These are phyloP conservation scores for Chytriomyces sp. DNA, from an alignment of 192 early-diverging fungal genomes.

Conservation along the genomic window DNA sequence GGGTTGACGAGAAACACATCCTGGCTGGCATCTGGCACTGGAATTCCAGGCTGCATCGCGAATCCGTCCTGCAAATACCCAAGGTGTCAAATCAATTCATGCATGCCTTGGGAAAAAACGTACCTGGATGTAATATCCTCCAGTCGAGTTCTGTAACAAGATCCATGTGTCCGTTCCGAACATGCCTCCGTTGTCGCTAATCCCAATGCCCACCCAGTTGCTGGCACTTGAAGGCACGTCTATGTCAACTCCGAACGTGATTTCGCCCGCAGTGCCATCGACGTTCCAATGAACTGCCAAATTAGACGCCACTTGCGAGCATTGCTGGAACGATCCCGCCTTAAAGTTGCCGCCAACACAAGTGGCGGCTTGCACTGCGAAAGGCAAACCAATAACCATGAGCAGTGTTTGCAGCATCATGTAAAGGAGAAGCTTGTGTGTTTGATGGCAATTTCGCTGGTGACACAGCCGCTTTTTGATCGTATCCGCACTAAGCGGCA, in stretches of 20 bases:
- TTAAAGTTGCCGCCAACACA: too few species aligned
- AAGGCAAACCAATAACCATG: too few species aligned
- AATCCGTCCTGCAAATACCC: conserved; percentile 16
- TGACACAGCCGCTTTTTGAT: too few species aligned
- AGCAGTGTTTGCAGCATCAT: too few species aligned
- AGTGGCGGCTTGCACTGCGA: too few species aligned
- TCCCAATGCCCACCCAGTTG: conserved; percentile 25
- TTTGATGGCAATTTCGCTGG: too few species aligned
- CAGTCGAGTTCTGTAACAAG: neutral
- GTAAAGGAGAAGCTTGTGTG: too few species aligned
- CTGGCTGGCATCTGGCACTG: conserved; percentile 12
- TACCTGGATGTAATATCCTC: conserved; percentile 27
- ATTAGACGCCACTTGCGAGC: neutral
- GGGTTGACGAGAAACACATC: conserved; percentile 11
- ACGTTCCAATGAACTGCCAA: conserved; percentile 25
- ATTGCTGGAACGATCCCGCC: conserved; percentile 26
- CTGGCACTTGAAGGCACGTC: neutral
- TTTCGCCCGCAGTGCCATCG: neutral
- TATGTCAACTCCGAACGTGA: conserved; percentile 26
- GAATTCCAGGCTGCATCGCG: neutral
- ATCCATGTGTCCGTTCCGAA: conserved; percentile 25
- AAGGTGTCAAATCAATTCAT: neutral
- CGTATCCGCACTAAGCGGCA: too few species aligned
- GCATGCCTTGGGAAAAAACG: neutral
- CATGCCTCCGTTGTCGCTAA: conserved; percentile 24